Conservation (phyloP, 208 protist species). For the Phytomonas serpens region DNA sequence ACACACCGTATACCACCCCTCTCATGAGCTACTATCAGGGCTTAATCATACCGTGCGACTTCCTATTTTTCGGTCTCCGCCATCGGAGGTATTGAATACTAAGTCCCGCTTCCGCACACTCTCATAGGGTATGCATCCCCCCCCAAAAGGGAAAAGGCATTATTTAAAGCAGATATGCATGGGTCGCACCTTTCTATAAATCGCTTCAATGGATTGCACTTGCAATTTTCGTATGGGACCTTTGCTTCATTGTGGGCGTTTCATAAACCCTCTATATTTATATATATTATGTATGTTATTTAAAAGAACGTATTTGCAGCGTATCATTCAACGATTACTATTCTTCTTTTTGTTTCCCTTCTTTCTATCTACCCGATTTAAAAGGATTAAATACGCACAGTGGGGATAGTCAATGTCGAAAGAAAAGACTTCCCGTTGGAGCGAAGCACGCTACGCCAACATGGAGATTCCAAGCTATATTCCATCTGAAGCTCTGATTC, state of each 20-base stretch:
- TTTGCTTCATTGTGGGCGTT: not conserved
- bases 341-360: slow-evolving; percentile 11
- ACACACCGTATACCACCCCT: slow-evolving; percentile 25
- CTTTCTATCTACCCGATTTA: not conserved
- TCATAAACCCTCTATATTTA: slow-evolving; percentile 6
- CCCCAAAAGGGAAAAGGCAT: not conserved
- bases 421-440: slow-evolving; percentile 58
- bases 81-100: too few species aligned
- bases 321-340: not conserved
- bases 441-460: slow-evolving; percentile 72
- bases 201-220: not conserved
- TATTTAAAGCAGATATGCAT: not conserved
- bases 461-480: slow-evolving; percentile 78
- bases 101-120: too few species aligned
- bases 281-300: not conserved
- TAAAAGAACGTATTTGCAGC: not conserved
- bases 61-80: too few species aligned
- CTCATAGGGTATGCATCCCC: not conserved
- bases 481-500: slow-evolving; percentile 67
- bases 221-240: not conserved
- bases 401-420: slow-evolving; percentile 18
- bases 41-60: slow-evolving; percentile 30
- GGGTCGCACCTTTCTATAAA: not conserved
- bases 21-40: slow-evolving; percentile 33
- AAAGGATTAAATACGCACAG: not conserved